Evolutionary conservation across 1,284 basidiomycete genomes (phyloP).

Genomic region (Uromyces viciae-fabae): DNA sequence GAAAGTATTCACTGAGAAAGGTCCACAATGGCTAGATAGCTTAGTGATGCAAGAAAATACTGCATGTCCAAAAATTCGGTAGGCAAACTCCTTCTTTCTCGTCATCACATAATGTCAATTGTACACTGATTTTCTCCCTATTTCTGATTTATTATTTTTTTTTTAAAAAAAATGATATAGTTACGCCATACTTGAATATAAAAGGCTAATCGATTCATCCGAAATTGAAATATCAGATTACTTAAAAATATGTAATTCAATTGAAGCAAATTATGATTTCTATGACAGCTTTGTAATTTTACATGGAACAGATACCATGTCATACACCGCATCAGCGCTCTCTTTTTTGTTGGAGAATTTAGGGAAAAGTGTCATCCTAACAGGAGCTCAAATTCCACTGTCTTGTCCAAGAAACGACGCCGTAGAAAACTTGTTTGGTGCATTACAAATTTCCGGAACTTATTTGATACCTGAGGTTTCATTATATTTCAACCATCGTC

Average conservation of each 20-base stretch:
- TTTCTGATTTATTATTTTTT: background rate
- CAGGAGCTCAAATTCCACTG: constrained; percentile 86
- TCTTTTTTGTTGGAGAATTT: constrained; percentile 85
- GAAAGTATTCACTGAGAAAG: constrained; percentile 33
- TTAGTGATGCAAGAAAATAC: constrained; percentile 39
- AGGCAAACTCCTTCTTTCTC: background rate
- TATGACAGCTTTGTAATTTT: constrained; percentile 87
- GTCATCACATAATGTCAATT: too few species aligned
- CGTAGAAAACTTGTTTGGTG: constrained; percentile 80
- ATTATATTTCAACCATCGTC: constrained; percentile 80
- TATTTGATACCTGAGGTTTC: constrained; percentile 77
- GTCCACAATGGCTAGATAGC: constrained; percentile 31
- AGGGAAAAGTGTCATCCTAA: constrained; percentile 74
- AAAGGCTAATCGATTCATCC: constrained; percentile 78
- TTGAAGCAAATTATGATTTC: constrained; percentile 75
- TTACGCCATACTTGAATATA: constrained; percentile 63
- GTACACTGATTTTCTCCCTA: background rate
- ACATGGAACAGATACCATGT: constrained; percentile 92
- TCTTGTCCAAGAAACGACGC: constrained; percentile 84
- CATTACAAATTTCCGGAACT: constrained; percentile 78
- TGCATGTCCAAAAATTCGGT: constrained; percentile 38
- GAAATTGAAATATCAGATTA: constrained; percentile 80
- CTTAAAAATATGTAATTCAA: constrained; percentile 81
- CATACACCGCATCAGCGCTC: constrained; percentile 78
- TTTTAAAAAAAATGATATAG: constrained; percentile 11